Evolutionary conservation across 75 land plant genomes (phyloP).

Genomic region (Picea glauca): DNA sequence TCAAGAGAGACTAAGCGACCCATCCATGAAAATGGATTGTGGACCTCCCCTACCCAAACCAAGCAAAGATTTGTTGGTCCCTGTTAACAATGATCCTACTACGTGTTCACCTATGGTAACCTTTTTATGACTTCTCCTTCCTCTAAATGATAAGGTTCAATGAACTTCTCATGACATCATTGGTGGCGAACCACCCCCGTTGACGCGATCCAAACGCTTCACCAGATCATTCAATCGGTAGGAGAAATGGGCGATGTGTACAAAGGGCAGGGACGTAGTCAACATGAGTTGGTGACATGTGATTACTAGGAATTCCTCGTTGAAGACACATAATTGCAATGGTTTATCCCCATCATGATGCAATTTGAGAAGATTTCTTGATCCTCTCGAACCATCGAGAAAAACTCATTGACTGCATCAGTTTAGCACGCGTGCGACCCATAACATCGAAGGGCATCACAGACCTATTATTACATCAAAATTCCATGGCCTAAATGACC

Average conservation of each 20-base stretch:
- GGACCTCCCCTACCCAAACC: too few relatives aligned
- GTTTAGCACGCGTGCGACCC: constrained; percentile 61
- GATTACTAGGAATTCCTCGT: constrained; percentile 39
- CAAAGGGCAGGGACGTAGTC: constrained; percentile 30
- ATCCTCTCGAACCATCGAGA: constrained; percentile 21
- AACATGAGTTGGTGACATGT: constrained; percentile 29
- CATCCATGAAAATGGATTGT: too few relatives aligned
- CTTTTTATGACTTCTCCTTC: too few relatives aligned
- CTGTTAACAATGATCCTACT: too few relatives aligned
- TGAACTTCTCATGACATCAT: too few relatives aligned
- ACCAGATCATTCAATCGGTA: too few relatives aligned
- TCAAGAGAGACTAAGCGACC: too few relatives aligned
- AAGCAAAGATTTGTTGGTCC: too few relatives aligned
- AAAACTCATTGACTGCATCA: constrained; percentile 44
- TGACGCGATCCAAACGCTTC: too few relatives aligned
- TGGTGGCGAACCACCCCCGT: too few relatives aligned
- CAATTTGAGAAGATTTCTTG: constrained; percentile 28
- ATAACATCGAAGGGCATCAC: constrained; percentile 85
- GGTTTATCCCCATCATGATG: constrained; percentile 40
- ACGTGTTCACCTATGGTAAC: too few relatives aligned
- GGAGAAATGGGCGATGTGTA: constrained; percentile 4
- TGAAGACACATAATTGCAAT: constrained; percentile 39
- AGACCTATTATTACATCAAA: constrained; percentile 79
- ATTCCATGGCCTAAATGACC: constrained; percentile 61
- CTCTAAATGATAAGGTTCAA: too few relatives aligned